Evolutionary conservation across 345 rosid species (phyloP).

Genomic region (Durio zibethinus): DNA sequence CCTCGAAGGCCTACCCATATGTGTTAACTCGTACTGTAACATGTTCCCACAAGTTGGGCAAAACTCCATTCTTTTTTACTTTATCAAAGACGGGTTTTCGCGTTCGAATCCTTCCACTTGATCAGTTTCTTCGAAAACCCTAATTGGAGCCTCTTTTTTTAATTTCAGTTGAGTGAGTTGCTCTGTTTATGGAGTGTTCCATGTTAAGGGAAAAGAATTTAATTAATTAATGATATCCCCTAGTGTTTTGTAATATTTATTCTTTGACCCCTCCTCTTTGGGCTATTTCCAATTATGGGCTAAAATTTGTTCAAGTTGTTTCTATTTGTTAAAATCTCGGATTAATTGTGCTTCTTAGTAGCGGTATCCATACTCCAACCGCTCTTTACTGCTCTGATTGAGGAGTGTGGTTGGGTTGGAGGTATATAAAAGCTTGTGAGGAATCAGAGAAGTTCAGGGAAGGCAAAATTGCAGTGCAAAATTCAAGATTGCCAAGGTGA

Average conservation of each 20-base stretch:
- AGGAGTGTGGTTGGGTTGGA: too few species aligned
- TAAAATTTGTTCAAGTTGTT: too few species aligned
- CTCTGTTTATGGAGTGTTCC: neutral
- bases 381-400: too few species aligned
- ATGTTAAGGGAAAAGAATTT: neutral
- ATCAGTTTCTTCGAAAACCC: neutral
- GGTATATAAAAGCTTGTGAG: too few species aligned
- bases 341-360: too few species aligned
- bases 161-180: neutral
- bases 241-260: neutral
- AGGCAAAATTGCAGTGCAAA: too few species aligned
- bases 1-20: constrained; percentile 36
- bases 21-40: constrained; percentile 49
- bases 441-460: too few species aligned
- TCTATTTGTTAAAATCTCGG: too few species aligned
- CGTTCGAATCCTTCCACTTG: too few species aligned
- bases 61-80: constrained; percentile 41
- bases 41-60: constrained; percentile 55
- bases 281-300: too few species aligned
- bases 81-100: neutral
- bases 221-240: neutral
- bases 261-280: neutral
- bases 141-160: neutral
- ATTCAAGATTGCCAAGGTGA: too few species aligned
- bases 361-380: too few species aligned